Percentiles rank a stretch among this genome's conserved stretches.
phyloP scores from a whole-genome alignment of 129 eudicot species.

The Silybum marianum region DNA sequence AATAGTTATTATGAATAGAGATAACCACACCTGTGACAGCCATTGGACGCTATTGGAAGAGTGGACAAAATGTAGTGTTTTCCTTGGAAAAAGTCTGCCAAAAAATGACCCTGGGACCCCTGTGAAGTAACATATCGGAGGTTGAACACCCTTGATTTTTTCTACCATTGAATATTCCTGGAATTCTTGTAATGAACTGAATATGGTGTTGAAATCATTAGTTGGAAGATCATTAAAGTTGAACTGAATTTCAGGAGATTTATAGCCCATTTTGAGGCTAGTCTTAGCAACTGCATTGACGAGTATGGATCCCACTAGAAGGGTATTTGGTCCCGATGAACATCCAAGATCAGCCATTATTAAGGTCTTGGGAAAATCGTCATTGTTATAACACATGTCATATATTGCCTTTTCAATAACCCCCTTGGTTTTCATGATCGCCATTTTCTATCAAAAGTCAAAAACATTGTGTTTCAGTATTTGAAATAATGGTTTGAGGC shows the following conservation, averaged over 20 bases:
- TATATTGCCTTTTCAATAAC: conserved; percentile 45
- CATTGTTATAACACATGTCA: conserved; percentile 20
- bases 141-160: background rate
- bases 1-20: too few relatives aligned
- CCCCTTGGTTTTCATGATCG: conserved; percentile 39
- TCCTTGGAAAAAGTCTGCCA: conserved; percentile 45
- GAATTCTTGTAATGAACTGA: conserved; percentile 43
- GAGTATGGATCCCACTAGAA: conserved; percentile 42
- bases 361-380: conserved; percentile 30
- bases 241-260: conserved; percentile 55
- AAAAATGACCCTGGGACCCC: conserved; percentile 76
- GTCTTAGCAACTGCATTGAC: conserved; percentile 31
- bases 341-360: conserved; percentile 77
- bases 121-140: conserved; percentile 41
- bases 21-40: conserved; percentile 50
- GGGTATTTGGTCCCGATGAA: conserved; percentile 76
- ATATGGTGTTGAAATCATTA: conserved; percentile 71
- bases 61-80: conserved; percentile 62
- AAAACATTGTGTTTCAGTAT: too few relatives aligned
- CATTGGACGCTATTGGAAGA: conserved; percentile 73
- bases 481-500: too few relatives aligned
- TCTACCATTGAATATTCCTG: conserved; percentile 20
- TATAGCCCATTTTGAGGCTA: conserved; percentile 31
- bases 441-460: conserved; percentile 42
- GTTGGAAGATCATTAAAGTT: conserved; percentile 75